Conservation (phyloP, 2,329 filamentous ascomycete genomes). For the Exophiala spinifera region DNA sequence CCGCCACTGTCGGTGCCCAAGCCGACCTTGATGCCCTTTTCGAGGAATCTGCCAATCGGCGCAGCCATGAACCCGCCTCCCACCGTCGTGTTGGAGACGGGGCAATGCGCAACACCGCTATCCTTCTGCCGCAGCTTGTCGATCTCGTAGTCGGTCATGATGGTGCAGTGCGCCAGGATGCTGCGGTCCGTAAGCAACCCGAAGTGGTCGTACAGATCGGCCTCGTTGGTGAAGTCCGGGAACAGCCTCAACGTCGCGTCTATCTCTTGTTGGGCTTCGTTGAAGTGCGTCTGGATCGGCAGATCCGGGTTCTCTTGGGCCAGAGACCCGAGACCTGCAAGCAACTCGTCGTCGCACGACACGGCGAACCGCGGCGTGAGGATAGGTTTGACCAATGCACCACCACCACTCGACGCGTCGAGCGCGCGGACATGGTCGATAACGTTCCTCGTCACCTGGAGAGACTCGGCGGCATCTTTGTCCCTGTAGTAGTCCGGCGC, state of each 20-base stretch:
- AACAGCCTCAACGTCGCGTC: conserved; percentile 51
- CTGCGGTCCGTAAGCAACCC: conserved; percentile 51
- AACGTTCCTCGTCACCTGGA: conserved; percentile 29
- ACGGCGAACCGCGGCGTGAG: conserved; percentile 58
- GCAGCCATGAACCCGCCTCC: conserved; percentile 60
- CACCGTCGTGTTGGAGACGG: conserved; percentile 57
- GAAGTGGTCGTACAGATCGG: conserved; percentile 55
- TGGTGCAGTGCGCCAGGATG: conserved; percentile 62
- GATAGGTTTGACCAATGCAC: conserved; percentile 44
- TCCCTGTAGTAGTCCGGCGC: conserved; percentile 34
- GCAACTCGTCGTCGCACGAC: conserved; percentile 52
- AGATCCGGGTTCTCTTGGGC: conserved; percentile 46
- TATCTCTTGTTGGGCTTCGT: conserved; percentile 59
- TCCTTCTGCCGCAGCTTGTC: conserved; percentile 41
- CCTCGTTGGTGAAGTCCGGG: conserved; percentile 53
- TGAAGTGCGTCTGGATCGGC: conserved; percentile 62
- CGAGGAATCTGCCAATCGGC: conserved; percentile 53
- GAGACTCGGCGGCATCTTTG: conserved; percentile 20
- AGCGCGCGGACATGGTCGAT: conserved; percentile 41
- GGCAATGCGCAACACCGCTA: conserved; percentile 60
- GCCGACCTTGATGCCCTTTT: conserved; percentile 56
- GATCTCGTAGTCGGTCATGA: conserved; percentile 55
- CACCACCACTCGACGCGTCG: conserved; percentile 42
- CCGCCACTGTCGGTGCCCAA: conserved; percentile 60
- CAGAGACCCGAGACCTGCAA: conserved; percentile 53